phyloP scores from a whole-genome alignment of 352 stramenopile genomes.

The Phytopythium aichiense region DNA sequence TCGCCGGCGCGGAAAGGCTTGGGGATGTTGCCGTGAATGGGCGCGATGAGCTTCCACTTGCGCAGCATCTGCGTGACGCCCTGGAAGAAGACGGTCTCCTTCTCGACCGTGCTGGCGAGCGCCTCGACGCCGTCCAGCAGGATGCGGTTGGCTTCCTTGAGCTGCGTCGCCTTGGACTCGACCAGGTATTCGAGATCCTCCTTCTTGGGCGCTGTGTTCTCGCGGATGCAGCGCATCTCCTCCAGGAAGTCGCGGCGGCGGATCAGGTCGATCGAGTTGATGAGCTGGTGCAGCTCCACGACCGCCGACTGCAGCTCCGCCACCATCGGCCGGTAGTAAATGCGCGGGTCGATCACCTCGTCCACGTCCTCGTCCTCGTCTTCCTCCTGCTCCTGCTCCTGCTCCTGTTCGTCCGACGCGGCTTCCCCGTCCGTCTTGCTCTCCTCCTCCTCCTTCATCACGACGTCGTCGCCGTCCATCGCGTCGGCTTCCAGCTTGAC shows the following conservation, averaged over 20 bases:
- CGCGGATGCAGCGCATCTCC: constrained; percentile 82
- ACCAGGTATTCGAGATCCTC: constrained; percentile 79
- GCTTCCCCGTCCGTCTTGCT: constrained; percentile 7
- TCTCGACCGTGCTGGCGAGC: constrained; percentile 64
- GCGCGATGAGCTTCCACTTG: constrained; percentile 85
- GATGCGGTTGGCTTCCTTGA: constrained; percentile 75
- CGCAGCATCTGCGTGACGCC: constrained; percentile 71
- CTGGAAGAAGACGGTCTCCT: constrained; percentile 84
- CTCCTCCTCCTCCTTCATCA: constrained; percentile 19
- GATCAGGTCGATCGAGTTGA: constrained; percentile 87
- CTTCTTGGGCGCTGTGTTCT: constrained; percentile 79
- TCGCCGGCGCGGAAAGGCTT: constrained; percentile 84
- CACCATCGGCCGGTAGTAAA: constrained; percentile 86
- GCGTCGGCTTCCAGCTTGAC: constrained; percentile 16
- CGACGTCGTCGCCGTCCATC: constrained; percentile 16
- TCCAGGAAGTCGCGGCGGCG: constrained; percentile 74
- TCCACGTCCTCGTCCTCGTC: constrained; percentile 40
- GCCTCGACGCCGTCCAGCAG: constrained; percentile 68
- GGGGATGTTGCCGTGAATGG: constrained; percentile 83
- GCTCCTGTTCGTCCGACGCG: constrained; percentile 4
- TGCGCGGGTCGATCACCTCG: constrained; percentile 81
- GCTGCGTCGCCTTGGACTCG: constrained; percentile 66
- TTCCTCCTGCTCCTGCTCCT: constrained; percentile 12
- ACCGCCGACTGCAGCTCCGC: constrained; percentile 71
- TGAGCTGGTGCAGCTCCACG: constrained; percentile 79